Conservation (phyloP, 1,139 yeast species). For the Zygoascus sp. region DNA sequence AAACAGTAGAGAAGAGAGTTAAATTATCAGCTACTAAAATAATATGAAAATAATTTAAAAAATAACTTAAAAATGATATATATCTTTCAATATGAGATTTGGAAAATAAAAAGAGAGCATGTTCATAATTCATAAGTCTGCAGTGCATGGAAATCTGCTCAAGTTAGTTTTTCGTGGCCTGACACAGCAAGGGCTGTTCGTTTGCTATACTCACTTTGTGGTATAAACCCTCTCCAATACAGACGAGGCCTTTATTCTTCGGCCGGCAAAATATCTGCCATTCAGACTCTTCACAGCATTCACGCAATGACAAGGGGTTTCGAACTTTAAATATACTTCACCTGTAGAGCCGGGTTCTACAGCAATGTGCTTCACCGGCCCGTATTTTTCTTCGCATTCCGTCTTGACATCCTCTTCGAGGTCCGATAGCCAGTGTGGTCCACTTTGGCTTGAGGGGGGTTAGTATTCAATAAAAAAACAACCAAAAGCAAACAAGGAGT, state of each 20-base stretch:
- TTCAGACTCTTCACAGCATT: slow-evolving; percentile 35
- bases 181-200: too few relatives aligned
- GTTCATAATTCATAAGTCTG: too few relatives aligned
- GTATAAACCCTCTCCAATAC: slow-evolving; percentile 36
- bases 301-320: slow-evolving; percentile 28
- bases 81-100: too few relatives aligned
- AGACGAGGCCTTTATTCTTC: slow-evolving; percentile 31
- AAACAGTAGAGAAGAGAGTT: not conserved
- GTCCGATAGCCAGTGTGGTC: slow-evolving; percentile 35
- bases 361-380: slow-evolving; percentile 34
- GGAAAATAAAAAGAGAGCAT: too few relatives aligned
- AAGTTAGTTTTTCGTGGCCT: too few relatives aligned
- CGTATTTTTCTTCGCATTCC: slow-evolving; percentile 39
- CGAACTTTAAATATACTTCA: slow-evolving; percentile 36
- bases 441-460: slow-evolving; percentile 13
- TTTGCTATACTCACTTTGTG: slow-evolving; percentile 23
- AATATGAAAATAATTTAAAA: too few relatives aligned
- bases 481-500: not conserved
- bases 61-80: too few relatives aligned
- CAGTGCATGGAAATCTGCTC: too few relatives aligned
- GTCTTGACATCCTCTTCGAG: slow-evolving; percentile 37
- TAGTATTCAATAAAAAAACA: not conserved
- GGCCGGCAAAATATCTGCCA: slow-evolving; percentile 39
- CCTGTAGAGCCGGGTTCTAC: slow-evolving; percentile 35
- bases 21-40: too few relatives aligned